Base-by-base conservation (phyloP, 495 filamentous ascomycete genomes). In the Ascodesmis nigricans region DNA sequence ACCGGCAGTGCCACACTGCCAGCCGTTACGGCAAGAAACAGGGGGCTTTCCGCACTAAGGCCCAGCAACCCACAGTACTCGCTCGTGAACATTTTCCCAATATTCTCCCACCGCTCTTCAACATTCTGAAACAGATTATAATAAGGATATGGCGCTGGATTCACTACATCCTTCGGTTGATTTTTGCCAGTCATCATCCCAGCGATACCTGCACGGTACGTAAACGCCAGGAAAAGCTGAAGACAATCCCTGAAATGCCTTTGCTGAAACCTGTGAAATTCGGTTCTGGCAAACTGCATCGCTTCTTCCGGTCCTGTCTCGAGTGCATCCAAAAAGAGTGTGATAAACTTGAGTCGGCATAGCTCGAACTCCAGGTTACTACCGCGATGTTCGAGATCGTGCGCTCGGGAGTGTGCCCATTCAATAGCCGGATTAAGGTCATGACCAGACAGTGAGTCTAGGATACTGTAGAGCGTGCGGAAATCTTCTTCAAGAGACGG, bases 321-420 rank as follows among this genome's bases (percentile, higher is more conserved):
- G 4, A 50, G 52, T 16, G 54, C 55, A 15, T 64, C 62, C 17
- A 53, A 60, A 61, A 75, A 93, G 0, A 91, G 65, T 69, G 73
- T 79, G 26, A 93, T 63, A 47, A 76, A 95, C 40, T 90, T 76
- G 16, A 95, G 58, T 23, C 75, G 73, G 55, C 69, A 74, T 3
- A 99, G 71, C 31, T 99, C 84, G 33, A 92, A 99, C 50, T 93
- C 84, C 2, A 99, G 67, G 42, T 90, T 91, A 43, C 76, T 83
- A 3, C 84, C 90, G 25, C 87, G 65, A 1, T 65, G 63, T 43
- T 91, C 81, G 16, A 99, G 61, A 15, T 67, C 59, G 10, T 52
- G 52, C 24, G 68, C 70, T 42, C 92, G 71, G 1, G 62, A 52
- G 10, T 73, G 58, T 0, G 90, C 75, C 87, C 87, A 99, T 35